Evolutionary conservation across 2,329 filamentous ascomycete genomes (phyloP).

Genomic region (Torrubiellomyces zombiae): DNA sequence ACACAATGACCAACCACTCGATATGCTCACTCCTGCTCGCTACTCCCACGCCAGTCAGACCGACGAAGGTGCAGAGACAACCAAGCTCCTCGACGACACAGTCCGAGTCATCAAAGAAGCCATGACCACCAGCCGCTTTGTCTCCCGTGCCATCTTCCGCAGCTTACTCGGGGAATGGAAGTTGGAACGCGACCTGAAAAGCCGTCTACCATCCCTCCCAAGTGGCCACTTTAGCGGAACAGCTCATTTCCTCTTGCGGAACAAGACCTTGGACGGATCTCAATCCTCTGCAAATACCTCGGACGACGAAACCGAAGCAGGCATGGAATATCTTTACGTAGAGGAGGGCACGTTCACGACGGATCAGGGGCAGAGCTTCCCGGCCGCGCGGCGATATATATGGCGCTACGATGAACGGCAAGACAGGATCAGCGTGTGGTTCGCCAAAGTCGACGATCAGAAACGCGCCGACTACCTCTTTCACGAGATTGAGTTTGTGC

Average conservation of each 20-base stretch:
- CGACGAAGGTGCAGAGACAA: conserved; percentile 19
- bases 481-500: conserved; percentile 50
- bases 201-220: conserved; percentile 38
- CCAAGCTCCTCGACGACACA: conserved; percentile 29
- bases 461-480: conserved; percentile 56
- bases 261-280: conserved; percentile 37
- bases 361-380: conserved; percentile 36
- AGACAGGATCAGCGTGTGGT: conserved; percentile 56
- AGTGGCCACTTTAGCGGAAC: conserved; percentile 49
- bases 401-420: conserved; percentile 49
- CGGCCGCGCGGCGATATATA: conserved; percentile 49
- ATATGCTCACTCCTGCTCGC: conserved; percentile 38
- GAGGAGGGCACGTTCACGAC: conserved; percentile 51
- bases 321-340: conserved; percentile 49
- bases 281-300: conserved; percentile 11
- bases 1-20: conserved; percentile 25
- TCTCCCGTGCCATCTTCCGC: conserved; percentile 51
- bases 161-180: conserved; percentile 56
- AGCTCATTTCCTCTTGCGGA: conserved; percentile 46
- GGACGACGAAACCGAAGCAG: conserved; percentile 15
- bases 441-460: conserved; percentile 46
- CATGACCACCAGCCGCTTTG: conserved; percentile 30
- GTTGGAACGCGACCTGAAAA: conserved; percentile 39
- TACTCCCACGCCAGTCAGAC: conserved; percentile 27
- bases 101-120: conserved; percentile 23